Evolutionary conservation across 495 filamentous ascomycete species (phyloP).

Genomic region (Aspergillus affinis): DNA sequence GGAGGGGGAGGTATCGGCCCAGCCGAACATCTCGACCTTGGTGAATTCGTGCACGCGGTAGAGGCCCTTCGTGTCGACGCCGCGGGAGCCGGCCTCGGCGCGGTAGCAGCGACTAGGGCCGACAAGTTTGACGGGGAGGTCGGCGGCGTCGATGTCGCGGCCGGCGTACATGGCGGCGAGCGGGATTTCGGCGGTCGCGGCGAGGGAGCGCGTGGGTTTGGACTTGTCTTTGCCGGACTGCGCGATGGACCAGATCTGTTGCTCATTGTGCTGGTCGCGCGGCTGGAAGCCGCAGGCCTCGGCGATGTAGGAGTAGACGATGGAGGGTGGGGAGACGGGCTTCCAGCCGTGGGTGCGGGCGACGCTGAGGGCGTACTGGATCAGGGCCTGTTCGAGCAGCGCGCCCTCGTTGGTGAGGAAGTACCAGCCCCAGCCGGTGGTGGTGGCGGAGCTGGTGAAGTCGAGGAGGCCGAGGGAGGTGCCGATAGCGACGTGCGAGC

Average conservation of each 20-base stretch:
- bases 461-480: slow-evolving; percentile 77
- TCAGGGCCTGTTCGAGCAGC: slow-evolving; percentile 85
- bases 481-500: slow-evolving; percentile 83
- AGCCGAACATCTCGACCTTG: slow-evolving; percentile 96
- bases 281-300: slow-evolving; percentile 91
- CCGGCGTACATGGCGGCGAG: slow-evolving; percentile 88
- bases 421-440: slow-evolving; percentile 96
- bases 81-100: slow-evolving; percentile 88
- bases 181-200: slow-evolving; percentile 92
- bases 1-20: slow-evolving; percentile 54
- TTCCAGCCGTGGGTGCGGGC: slow-evolving; percentile 71
- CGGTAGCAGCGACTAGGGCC: slow-evolving; percentile 87
- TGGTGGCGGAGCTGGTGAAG: slow-evolving; percentile 73
- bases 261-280: slow-evolving; percentile 84
- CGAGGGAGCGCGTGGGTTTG: slow-evolving; percentile 69
- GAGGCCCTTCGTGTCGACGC: slow-evolving; percentile 86
- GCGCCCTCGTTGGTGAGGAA: slow-evolving; percentile 86
- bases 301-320: slow-evolving; percentile 90
- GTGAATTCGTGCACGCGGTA: slow-evolving; percentile 99
- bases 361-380: slow-evolving; percentile 77
- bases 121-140: slow-evolving; percentile 75
- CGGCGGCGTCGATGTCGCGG: slow-evolving; percentile 56
- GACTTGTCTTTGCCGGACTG: slow-evolving; percentile 60
- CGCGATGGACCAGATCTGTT: slow-evolving; percentile 80
- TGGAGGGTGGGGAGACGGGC: slow-evolving; percentile 76